phyloP scores from a whole-genome alignment of 2,329 filamentous ascomycete species.

The Sarocladiaceae sp. region DNA sequence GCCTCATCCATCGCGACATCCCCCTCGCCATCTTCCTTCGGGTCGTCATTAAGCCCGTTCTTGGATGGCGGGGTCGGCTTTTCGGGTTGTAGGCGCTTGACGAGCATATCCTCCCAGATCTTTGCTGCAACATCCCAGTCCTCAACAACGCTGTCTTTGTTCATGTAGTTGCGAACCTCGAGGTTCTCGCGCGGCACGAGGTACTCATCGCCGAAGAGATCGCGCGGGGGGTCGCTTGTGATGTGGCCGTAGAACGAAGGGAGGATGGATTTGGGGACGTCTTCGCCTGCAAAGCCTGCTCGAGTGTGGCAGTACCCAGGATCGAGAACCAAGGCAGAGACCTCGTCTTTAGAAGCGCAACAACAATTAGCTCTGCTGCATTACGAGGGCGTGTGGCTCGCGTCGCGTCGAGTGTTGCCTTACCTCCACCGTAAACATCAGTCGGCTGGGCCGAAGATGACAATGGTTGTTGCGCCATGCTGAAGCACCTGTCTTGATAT shows the following conservation, averaged over 20 bases:
- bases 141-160: slow-evolving; percentile 80
- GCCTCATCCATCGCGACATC: slow-evolving; percentile 57
- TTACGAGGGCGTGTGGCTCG: neutral
- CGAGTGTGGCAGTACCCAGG: slow-evolving; percentile 87
- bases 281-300: slow-evolving; percentile 95
- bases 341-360: slow-evolving; percentile 64
- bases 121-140: slow-evolving; percentile 91
- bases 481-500: slow-evolving; percentile 12
- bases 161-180: slow-evolving; percentile 89
- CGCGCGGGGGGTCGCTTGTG: slow-evolving; percentile 38
- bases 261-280: slow-evolving; percentile 88
- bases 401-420: slow-evolving; percentile 13
- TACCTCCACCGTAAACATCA: slow-evolving; percentile 59
- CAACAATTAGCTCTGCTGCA: slow-evolving; percentile 11
- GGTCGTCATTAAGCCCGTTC: slow-evolving; percentile 72
- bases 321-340: slow-evolving; percentile 93
- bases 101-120: slow-evolving; percentile 89
- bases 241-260: slow-evolving; percentile 79
- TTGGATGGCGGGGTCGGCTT: slow-evolving; percentile 62
- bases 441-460: slow-evolving; percentile 51
- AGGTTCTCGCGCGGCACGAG: slow-evolving; percentile 70
- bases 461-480: slow-evolving; percentile 51
- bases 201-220: slow-evolving; percentile 85
- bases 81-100: slow-evolving; percentile 76
- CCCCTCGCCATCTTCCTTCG: slow-evolving; percentile 53